These are phyloP conservation scores for Nepenthes mirabilis DNA, from an alignment of 148 eudicot species.

Conservation along the genomic window DNA sequence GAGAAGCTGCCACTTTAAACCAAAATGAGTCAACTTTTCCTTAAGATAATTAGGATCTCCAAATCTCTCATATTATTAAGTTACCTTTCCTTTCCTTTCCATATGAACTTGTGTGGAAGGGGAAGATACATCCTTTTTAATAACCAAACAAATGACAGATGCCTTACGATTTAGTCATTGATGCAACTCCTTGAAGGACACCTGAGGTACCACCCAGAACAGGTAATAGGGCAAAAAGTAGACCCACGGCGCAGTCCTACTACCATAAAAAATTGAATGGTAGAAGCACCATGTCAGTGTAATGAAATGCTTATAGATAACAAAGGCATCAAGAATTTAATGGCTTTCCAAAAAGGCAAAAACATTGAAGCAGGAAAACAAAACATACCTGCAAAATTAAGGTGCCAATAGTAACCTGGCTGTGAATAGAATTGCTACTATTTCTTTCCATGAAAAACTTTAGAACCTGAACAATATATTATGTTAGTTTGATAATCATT, in stretches of 20 bases:
- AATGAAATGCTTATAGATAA: neutral
- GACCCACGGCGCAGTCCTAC: slow-evolving; percentile 51
- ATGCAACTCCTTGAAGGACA: slow-evolving; percentile 24
- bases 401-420: slow-evolving; percentile 86
- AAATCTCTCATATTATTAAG: too few species aligned
- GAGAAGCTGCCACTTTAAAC: too few species aligned
- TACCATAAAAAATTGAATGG: neutral
- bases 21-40: too few species aligned
- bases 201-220: slow-evolving; percentile 46
- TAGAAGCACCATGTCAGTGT: neutral
- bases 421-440: slow-evolving; percentile 65
- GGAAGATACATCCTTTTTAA: too few species aligned
- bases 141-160: neutral
- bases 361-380: neutral
- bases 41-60: too few species aligned
- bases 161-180: slow-evolving; percentile 9
- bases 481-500: neutral
- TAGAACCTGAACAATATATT: slow-evolving; percentile 37
- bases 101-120: too few species aligned
- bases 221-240: slow-evolving; percentile 43
- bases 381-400: slow-evolving; percentile 54
- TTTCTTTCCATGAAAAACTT: slow-evolving; percentile 92
- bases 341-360: neutral
- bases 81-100: too few species aligned
- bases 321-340: neutral